Conservation (phyloP, 441 rosid species). For the Theobroma grandiflorum region DNA sequence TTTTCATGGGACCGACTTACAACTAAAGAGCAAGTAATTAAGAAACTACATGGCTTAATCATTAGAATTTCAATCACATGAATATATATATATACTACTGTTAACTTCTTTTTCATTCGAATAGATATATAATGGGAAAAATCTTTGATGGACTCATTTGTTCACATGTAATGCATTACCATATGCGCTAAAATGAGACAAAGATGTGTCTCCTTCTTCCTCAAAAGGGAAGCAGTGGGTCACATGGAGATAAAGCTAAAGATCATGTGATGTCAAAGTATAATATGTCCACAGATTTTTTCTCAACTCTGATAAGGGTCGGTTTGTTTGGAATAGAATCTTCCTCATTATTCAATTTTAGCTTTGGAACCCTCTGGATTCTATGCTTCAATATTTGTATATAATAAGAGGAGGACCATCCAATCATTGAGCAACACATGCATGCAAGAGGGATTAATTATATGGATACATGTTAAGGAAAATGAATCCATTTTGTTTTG, state of each 20-base stretch:
- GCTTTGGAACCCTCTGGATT: neutral
- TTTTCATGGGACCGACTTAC: too few relatives aligned
- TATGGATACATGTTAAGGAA: neutral
- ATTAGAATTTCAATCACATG: too few relatives aligned
- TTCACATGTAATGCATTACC: constrained; percentile 41
- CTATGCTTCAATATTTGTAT: neutral
- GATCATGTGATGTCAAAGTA: constrained; percentile 33
- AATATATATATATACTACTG: too few relatives aligned
- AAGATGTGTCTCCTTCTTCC: constrained; percentile 16
- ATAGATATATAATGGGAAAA: too few relatives aligned
- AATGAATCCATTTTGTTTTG: neutral
- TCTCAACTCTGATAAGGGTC: constrained; percentile 14
- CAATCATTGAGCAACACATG: constrained; percentile 17
- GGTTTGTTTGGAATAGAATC: constrained; percentile 42
- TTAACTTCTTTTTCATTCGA: too few relatives aligned
- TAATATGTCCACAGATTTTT: constrained; percentile 13
- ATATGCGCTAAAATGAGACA: constrained; percentile 35
- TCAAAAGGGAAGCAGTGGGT: constrained; percentile 28
- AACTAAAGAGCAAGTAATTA: too few relatives aligned
- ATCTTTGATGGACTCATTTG: neutral
- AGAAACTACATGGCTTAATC: too few relatives aligned
- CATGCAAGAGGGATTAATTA: neutral
- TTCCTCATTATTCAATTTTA: constrained; percentile 28
- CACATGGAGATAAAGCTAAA: constrained; percentile 33
- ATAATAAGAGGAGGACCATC: neutral